These are phyloP conservation scores for Stentor roeselii DNA, from an alignment of 73 alveolate species.

Conservation along the genomic window DNA sequence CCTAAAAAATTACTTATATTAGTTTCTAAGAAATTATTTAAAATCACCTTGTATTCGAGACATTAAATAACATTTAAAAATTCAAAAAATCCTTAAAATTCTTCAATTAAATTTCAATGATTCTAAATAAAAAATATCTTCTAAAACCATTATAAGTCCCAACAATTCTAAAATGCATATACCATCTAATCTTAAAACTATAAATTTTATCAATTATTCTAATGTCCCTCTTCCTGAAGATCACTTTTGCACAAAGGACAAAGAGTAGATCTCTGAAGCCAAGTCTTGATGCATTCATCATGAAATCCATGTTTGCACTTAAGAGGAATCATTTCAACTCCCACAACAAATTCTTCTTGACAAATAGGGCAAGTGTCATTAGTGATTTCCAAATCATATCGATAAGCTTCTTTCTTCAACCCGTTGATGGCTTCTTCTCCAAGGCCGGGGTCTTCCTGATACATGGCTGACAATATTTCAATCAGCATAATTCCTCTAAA, in stretches of 20 bases:
- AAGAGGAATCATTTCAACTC: constrained; percentile 43
- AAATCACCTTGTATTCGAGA: too few species aligned
- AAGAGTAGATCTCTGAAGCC: constrained; percentile 52
- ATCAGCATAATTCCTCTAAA: not conserved
- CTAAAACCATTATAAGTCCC: too few species aligned
- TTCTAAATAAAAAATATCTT: too few species aligned
- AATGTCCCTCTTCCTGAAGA: not conserved
- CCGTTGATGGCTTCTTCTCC: not conserved
- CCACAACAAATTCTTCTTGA: constrained; percentile 52
- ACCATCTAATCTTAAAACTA: too few species aligned
- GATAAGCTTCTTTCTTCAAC: not conserved
- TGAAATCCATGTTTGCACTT: constrained; percentile 61
- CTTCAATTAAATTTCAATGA: too few species aligned
- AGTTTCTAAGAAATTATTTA: too few species aligned
- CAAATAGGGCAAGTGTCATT: constrained; percentile 44
- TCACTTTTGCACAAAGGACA: constrained; percentile 53
- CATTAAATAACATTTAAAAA: too few species aligned
- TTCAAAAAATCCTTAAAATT: too few species aligned
- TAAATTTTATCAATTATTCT: too few species aligned
- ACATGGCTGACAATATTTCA: too few species aligned
- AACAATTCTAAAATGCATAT: too few species aligned
- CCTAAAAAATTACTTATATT: too few species aligned
- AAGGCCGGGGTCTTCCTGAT: not conserved
- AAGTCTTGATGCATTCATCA: constrained; percentile 53
- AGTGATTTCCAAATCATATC: not conserved